A percentile compares a stretch with the other conserved stretches of the same genome.
Evolutionary conservation across 768 basidiomycete genomes (phyloP).

Genomic region (Candolleomyces aberdarensis): DNA sequence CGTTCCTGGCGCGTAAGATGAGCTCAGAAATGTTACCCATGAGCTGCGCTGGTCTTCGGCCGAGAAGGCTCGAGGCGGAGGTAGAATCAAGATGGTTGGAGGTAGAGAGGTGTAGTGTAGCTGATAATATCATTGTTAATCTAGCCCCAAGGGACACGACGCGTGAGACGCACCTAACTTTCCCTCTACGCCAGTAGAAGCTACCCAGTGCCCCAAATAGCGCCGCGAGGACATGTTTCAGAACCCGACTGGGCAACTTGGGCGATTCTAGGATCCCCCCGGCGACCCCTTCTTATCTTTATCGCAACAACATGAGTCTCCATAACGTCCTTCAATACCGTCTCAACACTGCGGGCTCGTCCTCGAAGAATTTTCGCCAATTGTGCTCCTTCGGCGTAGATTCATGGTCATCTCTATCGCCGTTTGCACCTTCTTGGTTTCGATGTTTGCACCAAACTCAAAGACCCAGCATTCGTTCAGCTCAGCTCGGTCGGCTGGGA

Average conservation of each 20-base stretch:
- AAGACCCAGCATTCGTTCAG: slow-evolving; percentile 78
- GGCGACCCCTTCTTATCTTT: slow-evolving; percentile 9
- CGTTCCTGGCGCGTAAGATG: slow-evolving; percentile 31
- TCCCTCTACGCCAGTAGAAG: slow-evolving; percentile 55
- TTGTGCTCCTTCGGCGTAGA: slow-evolving; percentile 73
- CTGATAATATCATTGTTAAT: slow-evolving; percentile 28
- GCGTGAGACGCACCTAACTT: slow-evolving; percentile 44
- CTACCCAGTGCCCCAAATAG: slow-evolving; percentile 66
- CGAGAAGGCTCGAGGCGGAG: slow-evolving; percentile 29
- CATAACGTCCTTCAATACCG: slow-evolving; percentile 34
- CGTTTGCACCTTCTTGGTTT: slow-evolving; percentile 41
- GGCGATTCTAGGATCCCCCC: slow-evolving; percentile 45
- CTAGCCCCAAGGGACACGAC: neutral
- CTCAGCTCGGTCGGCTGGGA: slow-evolving; percentile 68
- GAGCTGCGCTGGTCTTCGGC: slow-evolving; percentile 53
- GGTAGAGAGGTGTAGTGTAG: slow-evolving; percentile 61
- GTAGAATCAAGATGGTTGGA: slow-evolving; percentile 59
- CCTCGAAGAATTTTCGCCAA: slow-evolving; percentile 86
- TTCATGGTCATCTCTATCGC: slow-evolving; percentile 26
- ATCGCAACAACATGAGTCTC: slow-evolving; percentile 14
- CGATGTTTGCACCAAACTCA: slow-evolving; percentile 60
- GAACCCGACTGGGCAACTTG: slow-evolving; percentile 58
- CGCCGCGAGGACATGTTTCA: slow-evolving; percentile 57
- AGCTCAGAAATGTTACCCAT: slow-evolving; percentile 47
- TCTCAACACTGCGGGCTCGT: slow-evolving; percentile 46